These are phyloP conservation scores for Taphrina sp. DNA, from an alignment of 1,139 yeast genomes.

Conservation along the genomic window DNA sequence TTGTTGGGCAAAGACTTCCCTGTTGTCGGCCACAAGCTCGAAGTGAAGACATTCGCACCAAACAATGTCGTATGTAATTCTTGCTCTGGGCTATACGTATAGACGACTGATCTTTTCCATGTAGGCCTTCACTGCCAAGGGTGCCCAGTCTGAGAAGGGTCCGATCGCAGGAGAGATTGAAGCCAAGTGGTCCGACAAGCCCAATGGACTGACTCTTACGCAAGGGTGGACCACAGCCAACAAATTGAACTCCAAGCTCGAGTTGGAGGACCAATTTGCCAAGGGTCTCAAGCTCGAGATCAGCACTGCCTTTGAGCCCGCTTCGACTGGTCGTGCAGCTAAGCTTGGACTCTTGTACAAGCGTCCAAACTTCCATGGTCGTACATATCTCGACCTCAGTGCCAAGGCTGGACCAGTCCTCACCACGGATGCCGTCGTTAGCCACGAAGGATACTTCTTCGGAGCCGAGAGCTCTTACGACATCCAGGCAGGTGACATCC, in stretches of 20 bases:
- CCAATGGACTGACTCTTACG: constrained; percentile 86
- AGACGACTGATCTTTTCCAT: background rate
- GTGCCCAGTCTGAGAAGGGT: constrained; percentile 76
- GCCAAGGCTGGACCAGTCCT: constrained; percentile 79
- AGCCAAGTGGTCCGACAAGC: constrained; percentile 90
- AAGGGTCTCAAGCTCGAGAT: constrained; percentile 95
- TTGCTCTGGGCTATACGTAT: background rate
- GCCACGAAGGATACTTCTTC: constrained; percentile 94
- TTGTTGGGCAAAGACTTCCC: constrained; percentile 87
- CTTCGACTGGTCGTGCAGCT: constrained; percentile 77
- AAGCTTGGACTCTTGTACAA: constrained; percentile 87
- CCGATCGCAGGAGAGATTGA: constrained; percentile 86
- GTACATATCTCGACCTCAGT: constrained; percentile 90
- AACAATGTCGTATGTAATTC: constrained; percentile 67
- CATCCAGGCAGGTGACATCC: constrained; percentile 84
- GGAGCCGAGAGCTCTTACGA: constrained; percentile 98
- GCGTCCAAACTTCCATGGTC: constrained; percentile 90
- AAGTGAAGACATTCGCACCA: constrained; percentile 89
- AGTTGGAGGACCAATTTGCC: constrained; percentile 84
- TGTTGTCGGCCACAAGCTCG: constrained; percentile 79
- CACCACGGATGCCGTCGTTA: constrained; percentile 90
- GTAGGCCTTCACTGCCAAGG: constrained; percentile 75
- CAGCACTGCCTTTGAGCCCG: constrained; percentile 84
- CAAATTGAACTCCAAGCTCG: constrained; percentile 87
- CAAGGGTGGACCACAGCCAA: constrained; percentile 98